Base-by-base conservation (phyloP, 2,329 filamentous ascomycete species). In the Aspergillaceae sp. region DNA sequence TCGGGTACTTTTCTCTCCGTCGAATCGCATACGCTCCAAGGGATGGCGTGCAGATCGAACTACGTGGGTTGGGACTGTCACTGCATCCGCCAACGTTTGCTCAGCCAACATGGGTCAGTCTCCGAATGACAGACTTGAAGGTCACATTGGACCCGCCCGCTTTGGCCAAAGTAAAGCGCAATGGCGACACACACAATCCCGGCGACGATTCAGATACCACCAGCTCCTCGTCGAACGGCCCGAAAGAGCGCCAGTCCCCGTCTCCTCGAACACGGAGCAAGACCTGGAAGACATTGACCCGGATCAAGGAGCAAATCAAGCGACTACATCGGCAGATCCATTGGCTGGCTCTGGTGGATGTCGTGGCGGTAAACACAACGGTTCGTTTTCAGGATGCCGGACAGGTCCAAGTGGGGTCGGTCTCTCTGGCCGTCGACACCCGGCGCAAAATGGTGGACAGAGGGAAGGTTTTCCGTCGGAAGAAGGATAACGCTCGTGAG, bases 21-120 rank as follows among this genome's bases (percentile, higher is more conserved):
- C 85, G 91, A 56, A 84, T 98, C 51, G 85, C 89, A 48, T 97
- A 94, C 66, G 87, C 87, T 9, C 88, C 88, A 29, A 83, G 79
- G 67, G 88, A 95, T 78, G 92, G 92, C 56, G 74, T 95, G 60
- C 85, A 85, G 59, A 81, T 98, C 66, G 88, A 95, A 66, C 83
- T 98, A 47, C 83, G 92, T 43, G 87, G 90, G 43, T 75, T 98
- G 44, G 89, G 92, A 40, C 75, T 98, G 57, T 85, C 87, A 47
- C 69, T 97, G 52, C 92, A 98, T 69, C 83, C 90, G 4, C 92
- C 92, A 8, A 97, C 92, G 4, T 97, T 98, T 68, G 88, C 91
- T 41, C 89, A 97, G 65, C 92, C 92, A 40, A 97, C 94, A 51
- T 97, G 91, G 89, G 74, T 95, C 57, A 97, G 90, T 64, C 76